Conservation (phyloP, 2,329 filamentous ascomycete genomes). For the Alternaria incomplexa region DNA sequence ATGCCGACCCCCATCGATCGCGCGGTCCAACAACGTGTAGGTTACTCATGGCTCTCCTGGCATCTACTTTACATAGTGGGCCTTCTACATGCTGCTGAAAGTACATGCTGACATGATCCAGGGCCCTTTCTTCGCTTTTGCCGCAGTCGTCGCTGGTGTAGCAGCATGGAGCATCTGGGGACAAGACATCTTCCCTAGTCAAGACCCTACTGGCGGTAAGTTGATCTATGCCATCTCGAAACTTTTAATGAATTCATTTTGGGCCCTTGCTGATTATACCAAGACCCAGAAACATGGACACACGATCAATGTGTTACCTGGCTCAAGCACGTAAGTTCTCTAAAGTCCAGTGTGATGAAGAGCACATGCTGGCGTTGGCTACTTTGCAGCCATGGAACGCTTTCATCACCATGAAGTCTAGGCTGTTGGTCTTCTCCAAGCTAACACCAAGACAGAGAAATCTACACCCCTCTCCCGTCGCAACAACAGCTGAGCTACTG, state of each 20-base stretch:
- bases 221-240: too few relatives aligned
- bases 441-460: constrained; percentile 59
- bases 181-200: constrained; percentile 78
- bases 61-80: constrained; percentile 31
- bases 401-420: neutral
- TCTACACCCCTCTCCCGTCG: constrained; percentile 64
- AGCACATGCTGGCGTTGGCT: neutral
- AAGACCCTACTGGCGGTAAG: constrained; percentile 83
- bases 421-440: neutral
- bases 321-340: constrained; percentile 74
- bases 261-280: too few relatives aligned
- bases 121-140: constrained; percentile 62
- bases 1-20: constrained; percentile 60
- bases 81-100: constrained; percentile 2
- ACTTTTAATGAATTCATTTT: too few relatives aligned
- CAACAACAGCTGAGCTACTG: constrained; percentile 68
- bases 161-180: constrained; percentile 88
- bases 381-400: neutral
- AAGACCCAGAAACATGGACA: constrained; percentile 76
- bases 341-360: neutral
- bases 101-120: constrained; percentile 13
- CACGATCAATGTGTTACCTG: constrained; percentile 79
- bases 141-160: constrained; percentile 79
- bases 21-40: constrained; percentile 54
- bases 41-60: constrained; percentile 26